Evolutionary conservation across 306 rosid genomes (phyloP).

Genomic region (Quercus variabilis): DNA sequence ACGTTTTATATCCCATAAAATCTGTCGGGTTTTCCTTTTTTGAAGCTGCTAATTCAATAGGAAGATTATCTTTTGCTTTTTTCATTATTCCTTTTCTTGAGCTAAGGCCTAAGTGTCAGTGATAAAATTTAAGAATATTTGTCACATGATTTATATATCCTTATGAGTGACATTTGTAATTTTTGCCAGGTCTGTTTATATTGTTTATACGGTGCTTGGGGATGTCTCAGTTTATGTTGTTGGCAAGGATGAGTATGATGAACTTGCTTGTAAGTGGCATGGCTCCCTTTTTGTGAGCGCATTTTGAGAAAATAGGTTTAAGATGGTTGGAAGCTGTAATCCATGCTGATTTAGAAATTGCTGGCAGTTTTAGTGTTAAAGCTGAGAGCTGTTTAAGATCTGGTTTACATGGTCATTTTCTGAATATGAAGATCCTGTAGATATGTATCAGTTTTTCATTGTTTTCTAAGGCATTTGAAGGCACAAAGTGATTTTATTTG

Average conservation of each 20-base stretch:
- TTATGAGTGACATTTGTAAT: neutral
- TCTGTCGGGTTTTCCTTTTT: neutral
- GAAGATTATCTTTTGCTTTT: constrained; percentile 4
- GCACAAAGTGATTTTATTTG: neutral
- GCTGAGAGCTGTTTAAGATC: neutral
- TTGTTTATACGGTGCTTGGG: constrained; percentile 89
- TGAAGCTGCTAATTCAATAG: neutral
- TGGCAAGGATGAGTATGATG: constrained; percentile 92
- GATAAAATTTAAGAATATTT: neutral
- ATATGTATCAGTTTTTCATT: neutral
- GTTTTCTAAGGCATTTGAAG: neutral
- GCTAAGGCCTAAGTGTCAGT: neutral
- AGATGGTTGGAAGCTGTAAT: neutral
- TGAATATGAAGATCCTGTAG: neutral
- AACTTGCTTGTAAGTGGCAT: constrained; percentile 75
- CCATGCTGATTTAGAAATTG: neutral
- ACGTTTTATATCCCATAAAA: neutral
- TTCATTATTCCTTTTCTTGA: neutral
- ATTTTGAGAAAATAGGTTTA: neutral
- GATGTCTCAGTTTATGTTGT: constrained; percentile 85
- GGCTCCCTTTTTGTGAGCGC: neutral
- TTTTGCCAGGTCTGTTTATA: constrained; percentile 81
- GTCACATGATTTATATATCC: neutral
- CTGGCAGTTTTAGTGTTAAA: neutral
- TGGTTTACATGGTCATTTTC: neutral